These are phyloP conservation scores for Ustilago esculenta DNA, from an alignment of 1,284 basidiomycete genomes.

Conservation along the genomic window DNA sequence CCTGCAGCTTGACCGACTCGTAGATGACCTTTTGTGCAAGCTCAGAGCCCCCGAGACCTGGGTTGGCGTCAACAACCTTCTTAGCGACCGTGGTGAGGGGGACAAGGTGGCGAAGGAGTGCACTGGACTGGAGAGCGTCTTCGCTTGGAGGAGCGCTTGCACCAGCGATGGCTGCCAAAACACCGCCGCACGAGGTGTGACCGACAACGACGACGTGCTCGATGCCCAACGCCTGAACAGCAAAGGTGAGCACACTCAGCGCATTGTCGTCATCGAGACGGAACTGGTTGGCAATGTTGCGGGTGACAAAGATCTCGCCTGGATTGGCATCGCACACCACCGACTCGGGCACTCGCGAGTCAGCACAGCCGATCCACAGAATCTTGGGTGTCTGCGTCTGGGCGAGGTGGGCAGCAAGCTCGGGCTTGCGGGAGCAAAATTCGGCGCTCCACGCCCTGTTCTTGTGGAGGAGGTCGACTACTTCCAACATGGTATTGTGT, in stretches of 20 bases:
- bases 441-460: conserved; percentile 55
- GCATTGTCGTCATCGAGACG: conserved; percentile 80
- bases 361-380: conserved; percentile 74
- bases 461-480: conserved; percentile 32
- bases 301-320: conserved; percentile 65
- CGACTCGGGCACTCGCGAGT: conserved; percentile 70
- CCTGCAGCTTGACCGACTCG: conserved; percentile 76
- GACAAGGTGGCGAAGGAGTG: conserved; percentile 58
- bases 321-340: conserved; percentile 59
- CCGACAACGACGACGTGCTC: conserved; percentile 79
- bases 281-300: conserved; percentile 71
- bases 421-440: conserved; percentile 69
- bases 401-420: conserved; percentile 74
- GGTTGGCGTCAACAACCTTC: conserved; percentile 41
- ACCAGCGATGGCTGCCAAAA: conserved; percentile 65
- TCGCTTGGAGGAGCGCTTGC: conserved; percentile 29
- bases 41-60: conserved; percentile 19
- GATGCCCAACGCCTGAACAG: conserved; percentile 80
- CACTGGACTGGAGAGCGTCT: conserved; percentile 35
- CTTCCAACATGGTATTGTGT: conserved; percentile 29
- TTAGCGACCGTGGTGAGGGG: conserved; percentile 58
- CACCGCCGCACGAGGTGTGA: conserved; percentile 68
- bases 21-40: conserved; percentile 49
- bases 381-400: conserved; percentile 79
- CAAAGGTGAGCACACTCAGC: conserved; percentile 82